phyloP scores from a whole-genome alignment of 805 yeast species.

The Candida morakotiae region DNA sequence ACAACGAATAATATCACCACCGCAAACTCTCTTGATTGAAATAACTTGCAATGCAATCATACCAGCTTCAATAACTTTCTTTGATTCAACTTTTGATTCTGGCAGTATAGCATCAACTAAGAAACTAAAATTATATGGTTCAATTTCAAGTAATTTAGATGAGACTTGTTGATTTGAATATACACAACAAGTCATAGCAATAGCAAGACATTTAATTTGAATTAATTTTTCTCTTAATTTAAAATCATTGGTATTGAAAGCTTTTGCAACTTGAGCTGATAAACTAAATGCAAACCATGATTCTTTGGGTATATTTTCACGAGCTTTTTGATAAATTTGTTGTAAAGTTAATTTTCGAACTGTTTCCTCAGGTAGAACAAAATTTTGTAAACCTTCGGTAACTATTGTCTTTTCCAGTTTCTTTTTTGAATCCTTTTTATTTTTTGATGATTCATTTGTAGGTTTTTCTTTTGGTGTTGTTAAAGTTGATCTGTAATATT shows the following conservation, averaged over 20 bases:
- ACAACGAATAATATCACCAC: slow-evolving; percentile 71
- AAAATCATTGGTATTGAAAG: slow-evolving; percentile 56
- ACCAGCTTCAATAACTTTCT: slow-evolving; percentile 54
- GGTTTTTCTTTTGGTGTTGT: slow-evolving; percentile 10
- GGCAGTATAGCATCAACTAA: slow-evolving; percentile 72
- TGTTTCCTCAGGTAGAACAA: slow-evolving; percentile 51
- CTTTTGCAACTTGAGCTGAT: slow-evolving; percentile 62
- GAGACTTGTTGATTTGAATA: slow-evolving; percentile 56
- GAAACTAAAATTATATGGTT: slow-evolving; percentile 63
- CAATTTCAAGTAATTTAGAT: slow-evolving; percentile 64
- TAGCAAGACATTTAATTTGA: slow-evolving; percentile 60
- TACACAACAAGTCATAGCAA: slow-evolving; percentile 59
- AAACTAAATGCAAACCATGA: slow-evolving; percentile 60
- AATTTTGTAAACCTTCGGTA: slow-evolving; percentile 48
- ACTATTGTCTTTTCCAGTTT: slow-evolving; percentile 2
- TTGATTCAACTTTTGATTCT: slow-evolving; percentile 49
- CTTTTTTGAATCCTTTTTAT: slow-evolving; percentile 7
- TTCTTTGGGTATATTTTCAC: slow-evolving; percentile 55
- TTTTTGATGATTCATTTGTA: slow-evolving; percentile 7
- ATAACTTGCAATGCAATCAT: slow-evolving; percentile 66
- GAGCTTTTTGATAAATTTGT: slow-evolving; percentile 62
- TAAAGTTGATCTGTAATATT: slow-evolving; percentile 35
- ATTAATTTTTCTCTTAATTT: slow-evolving; percentile 60
- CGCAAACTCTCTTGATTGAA: slow-evolving; percentile 63
- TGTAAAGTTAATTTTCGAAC: slow-evolving; percentile 52